Evolutionary conservation across 139 green algal genomes (phyloP).

Genomic region (Chlorella sp.): DNA sequence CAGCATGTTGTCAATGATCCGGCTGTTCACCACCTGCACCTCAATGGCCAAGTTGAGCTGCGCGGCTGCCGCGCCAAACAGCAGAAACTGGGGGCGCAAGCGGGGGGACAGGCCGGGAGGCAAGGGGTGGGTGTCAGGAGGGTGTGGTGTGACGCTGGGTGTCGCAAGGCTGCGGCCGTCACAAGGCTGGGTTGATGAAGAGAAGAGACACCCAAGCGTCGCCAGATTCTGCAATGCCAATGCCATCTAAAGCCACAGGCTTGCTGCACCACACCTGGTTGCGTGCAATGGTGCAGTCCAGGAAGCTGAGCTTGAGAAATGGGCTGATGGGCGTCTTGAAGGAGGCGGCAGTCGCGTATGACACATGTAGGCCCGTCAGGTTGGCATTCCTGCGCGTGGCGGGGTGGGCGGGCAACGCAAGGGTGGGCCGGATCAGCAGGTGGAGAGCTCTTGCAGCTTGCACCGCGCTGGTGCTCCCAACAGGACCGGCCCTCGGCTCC

Average conservation of each 20-base stretch:
- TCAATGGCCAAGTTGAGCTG: neutral
- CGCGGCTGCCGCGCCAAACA: neutral
- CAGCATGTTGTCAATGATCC: neutral
- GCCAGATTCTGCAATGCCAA: too few relatives aligned
- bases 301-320: neutral
- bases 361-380: neutral
- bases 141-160: too few relatives aligned
- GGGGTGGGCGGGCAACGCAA: too few relatives aligned
- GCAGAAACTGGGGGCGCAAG: neutral
- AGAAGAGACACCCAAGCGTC: too few relatives aligned
- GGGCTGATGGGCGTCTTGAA: neutral
- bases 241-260: too few relatives aligned
- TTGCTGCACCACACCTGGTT: neutral
- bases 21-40: neutral
- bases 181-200: too few relatives aligned
- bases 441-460: too few relatives aligned
- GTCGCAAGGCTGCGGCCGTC: too few relatives aligned
- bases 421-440: too few relatives aligned
- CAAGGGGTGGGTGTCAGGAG: too few relatives aligned
- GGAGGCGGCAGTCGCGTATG: neutral
- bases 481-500: too few relatives aligned
- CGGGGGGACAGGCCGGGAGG: neutral
- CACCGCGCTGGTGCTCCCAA: too few relatives aligned
- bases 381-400: neutral
- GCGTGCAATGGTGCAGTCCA: neutral